Base-by-base conservation (phyloP, 345 rosid genomes). In the Luvunga scandens region DNA sequence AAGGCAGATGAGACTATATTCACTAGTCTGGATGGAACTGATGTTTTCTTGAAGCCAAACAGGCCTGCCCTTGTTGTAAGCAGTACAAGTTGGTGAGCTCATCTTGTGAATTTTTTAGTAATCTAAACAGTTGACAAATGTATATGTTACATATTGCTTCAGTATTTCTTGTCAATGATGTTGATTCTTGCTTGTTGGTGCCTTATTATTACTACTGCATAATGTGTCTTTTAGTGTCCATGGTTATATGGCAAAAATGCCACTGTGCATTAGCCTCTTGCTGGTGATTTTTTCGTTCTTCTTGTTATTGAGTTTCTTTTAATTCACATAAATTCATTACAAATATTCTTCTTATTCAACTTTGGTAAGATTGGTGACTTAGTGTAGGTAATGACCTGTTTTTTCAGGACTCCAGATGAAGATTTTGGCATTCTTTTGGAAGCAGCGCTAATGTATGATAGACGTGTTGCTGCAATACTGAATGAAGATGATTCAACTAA, bases 391-490 rank as follows among this genome's bases (percentile, higher is more conserved):
- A 59, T 36, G 27, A 81, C 61, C 64, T 34, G 24, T 64, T 53
- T 77, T 85, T 82, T 64, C 91, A 96, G 98, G 99, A 92, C 98
- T 36, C 89, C 97, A 66, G 99, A 96, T 92, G 99, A 96, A 87
- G 90, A 96, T 85, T 96, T 96, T 88, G 89, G 97, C 80, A 88
- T 96, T 76, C 93, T 96, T 63, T 82, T 96, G 76, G 97, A 96
- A 88, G 99, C 99, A 72, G 98, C 98, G 27, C 93, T 96, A 28
- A 89, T 94, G 97, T 96, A 94, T 87, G 97, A 96, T 77, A 91
- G 97, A 69, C 93, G 97, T 48, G 99, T 94, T 82, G 94, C 91
- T 75, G 98, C 99, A 56, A 85, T 92, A 60, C 80, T 89, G 53
- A 83, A 88, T 81, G 95, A 88, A 86, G 88, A 89, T 27, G 90